A percentile compares a stretch with the other conserved stretches of the same genome.
phyloP scores from a whole-genome alignment of 169 alveolate genomes.

The Cryptosporidium ryanae region DNA sequence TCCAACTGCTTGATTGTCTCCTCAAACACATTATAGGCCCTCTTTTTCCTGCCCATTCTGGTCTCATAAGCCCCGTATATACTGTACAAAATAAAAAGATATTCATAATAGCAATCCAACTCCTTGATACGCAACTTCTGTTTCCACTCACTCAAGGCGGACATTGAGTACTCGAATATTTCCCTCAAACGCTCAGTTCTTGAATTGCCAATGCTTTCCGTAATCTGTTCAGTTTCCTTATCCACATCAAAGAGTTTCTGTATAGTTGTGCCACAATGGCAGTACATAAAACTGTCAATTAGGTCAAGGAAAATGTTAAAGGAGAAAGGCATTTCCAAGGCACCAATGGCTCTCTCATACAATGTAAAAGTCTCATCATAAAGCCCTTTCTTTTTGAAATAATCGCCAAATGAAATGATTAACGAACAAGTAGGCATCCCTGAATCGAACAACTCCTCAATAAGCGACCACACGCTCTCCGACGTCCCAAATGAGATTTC shows the following conservation, averaged over 20 bases:
- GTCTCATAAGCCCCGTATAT: slow-evolving; percentile 44
- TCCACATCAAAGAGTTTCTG: slow-evolving; percentile 15
- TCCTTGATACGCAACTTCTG: background rate
- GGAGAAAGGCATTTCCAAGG: slow-evolving; percentile 17
- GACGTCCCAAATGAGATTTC: slow-evolving; percentile 54
- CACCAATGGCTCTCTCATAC: slow-evolving; percentile 47
- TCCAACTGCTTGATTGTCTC: slow-evolving; percentile 20
- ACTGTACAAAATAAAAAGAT: slow-evolving; percentile 26
- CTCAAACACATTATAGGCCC: slow-evolving; percentile 29
- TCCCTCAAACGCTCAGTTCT: slow-evolving; percentile 44
- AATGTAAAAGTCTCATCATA: slow-evolving; percentile 59
- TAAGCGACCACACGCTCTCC: slow-evolving; percentile 24
- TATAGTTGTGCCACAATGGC: slow-evolving; percentile 26
- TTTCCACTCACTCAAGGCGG: background rate
- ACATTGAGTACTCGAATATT: slow-evolving; percentile 12
- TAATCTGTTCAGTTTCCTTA: background rate
- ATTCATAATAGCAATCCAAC: slow-evolving; percentile 2
- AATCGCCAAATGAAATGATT: slow-evolving; percentile 18
- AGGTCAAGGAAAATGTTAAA: slow-evolving; percentile 20
- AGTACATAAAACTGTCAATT: slow-evolving; percentile 36
- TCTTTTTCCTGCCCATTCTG: slow-evolving; percentile 33
- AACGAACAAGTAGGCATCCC: slow-evolving; percentile 38
- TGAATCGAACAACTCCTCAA: slow-evolving; percentile 49
- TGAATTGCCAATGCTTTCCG: background rate
- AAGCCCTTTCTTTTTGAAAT: slow-evolving; percentile 8